phyloP scores from a whole-genome alignment of 2,329 filamentous ascomycete species.

The Knoxdaviesia proteae region DNA sequence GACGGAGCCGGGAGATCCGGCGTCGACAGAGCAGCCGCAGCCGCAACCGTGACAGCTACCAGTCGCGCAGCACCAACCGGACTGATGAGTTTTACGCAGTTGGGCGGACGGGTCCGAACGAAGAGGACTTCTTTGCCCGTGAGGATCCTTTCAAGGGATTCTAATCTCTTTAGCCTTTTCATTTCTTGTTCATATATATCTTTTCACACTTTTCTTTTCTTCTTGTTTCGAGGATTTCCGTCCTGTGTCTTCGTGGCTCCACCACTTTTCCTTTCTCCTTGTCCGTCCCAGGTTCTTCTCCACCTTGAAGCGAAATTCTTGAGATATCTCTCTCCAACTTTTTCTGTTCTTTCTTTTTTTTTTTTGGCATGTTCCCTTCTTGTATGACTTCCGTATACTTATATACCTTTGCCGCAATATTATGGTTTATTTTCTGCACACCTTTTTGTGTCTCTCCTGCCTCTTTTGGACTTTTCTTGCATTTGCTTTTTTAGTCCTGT shows the following conservation, averaged over 20 bases:
- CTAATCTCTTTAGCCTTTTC: conserved; percentile 11
- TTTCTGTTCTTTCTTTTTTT: not conserved
- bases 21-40: conserved; percentile 28
- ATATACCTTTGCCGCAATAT: no score
- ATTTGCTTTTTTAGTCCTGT: not conserved
- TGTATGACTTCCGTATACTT: not conserved
- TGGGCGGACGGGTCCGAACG: conserved; percentile 12
- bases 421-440: no score
- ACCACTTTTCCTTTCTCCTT: no score
- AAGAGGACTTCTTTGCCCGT: conserved; percentile 32
- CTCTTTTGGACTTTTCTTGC: not conserved
- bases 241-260: no score
- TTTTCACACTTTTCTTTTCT: not conserved
- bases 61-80: conserved; percentile 16
- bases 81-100: conserved; percentile 16
- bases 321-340: no score
- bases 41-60: conserved; percentile 29
- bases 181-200: not conserved
- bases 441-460: not conserved
- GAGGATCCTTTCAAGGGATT: conserved; percentile 44
- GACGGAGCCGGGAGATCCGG: conserved; percentile 33
- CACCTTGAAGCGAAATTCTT: no score
- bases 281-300: no score
- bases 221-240: no score
- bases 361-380: not conserved